Evolutionary conservation across 352 stramenopile species (phyloP), one percentile per base, ranked within the genome.

Genomic region (Sclerospora graminicola): DNA sequence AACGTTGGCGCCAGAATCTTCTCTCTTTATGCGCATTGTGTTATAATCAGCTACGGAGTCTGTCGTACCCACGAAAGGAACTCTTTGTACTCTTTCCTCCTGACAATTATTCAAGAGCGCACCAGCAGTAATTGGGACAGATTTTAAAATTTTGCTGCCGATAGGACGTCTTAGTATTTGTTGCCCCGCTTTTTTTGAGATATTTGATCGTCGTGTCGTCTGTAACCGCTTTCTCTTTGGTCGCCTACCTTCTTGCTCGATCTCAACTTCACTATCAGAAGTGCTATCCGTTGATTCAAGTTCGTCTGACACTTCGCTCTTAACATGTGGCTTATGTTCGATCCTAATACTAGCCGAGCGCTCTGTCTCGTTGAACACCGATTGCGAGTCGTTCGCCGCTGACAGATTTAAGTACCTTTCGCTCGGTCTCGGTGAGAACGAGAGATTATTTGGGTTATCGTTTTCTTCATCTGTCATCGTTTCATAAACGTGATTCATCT

Each of bases 401-500:
- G 45, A 45, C 20, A 42, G 11, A 34, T 37, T 36, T 14, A 43
- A 41, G 20, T 8, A 23, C 41, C 28, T 40, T 11, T 36, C 20
- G 2, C 16, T 27, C 10, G 32, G 5, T 28, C 27, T 40, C 5
- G 36, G 2, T 19, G 51, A 13, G 2, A 19, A 14, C 32, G 36
- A 45, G 6, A 44, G 18, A 40, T 51, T 34, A n/a, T 31, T 47
- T 38, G 15, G 24, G 9, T 18, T 23, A 11, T 40, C 24, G 7
- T 43, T 23, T 8, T 48, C 31, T 49, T 52, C 24, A 24, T 42
- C 21, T 2, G 42, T 39, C 9, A 40, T 43, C 8, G 15, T 41
- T n/a, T 66, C 39, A 40, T 66, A 66, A 26, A 61, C 46, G 13
- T 66, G 42, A 34, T 11, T 45, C 21, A 46, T 15, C 8, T 50